Evolutionary conservation across 2,329 filamentous ascomycete species (phyloP).

Genomic region (Hypomyces perniciosus): DNA sequence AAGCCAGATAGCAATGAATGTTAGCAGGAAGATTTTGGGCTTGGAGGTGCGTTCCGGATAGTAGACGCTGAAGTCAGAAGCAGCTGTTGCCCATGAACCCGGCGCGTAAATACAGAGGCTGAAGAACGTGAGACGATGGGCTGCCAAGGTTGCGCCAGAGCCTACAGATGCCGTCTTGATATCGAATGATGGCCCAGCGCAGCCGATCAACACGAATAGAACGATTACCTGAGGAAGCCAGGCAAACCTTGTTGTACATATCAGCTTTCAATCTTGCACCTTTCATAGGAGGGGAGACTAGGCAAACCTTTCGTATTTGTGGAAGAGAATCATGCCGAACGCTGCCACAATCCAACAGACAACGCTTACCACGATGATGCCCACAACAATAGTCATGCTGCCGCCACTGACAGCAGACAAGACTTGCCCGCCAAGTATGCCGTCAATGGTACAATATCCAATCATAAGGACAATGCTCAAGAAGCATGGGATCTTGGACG

Average conservation of each 20-base stretch:
- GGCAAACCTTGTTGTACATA: constrained; percentile 21
- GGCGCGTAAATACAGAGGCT: constrained; percentile 54
- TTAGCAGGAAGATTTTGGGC: constrained; percentile 60
- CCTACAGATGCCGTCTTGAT: constrained; percentile 56
- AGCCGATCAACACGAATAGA: constrained; percentile 66
- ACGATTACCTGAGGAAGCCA: constrained; percentile 65
- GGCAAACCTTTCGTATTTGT: constrained; percentile 57
- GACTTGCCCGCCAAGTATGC: constrained; percentile 73
- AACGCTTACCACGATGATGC: constrained; percentile 69
- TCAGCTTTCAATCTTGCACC: constrained; percentile 1
- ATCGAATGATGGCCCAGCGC: constrained; percentile 55
- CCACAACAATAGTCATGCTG: constrained; percentile 64
- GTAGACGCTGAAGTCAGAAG: constrained; percentile 76
- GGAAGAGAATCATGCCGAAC: constrained; percentile 50
- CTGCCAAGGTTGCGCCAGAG: constrained; percentile 61
- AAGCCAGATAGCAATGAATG: constrained; percentile 59
- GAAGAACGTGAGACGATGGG: constrained; percentile 56
- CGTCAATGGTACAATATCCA: constrained; percentile 73
- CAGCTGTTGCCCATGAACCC: constrained; percentile 60
- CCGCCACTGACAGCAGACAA: constrained; percentile 63
- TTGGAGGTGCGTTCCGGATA: constrained; percentile 58
- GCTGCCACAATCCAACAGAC: constrained; percentile 67
- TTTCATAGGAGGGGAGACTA: no score
- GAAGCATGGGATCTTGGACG: constrained; percentile 26
- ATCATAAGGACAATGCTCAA: constrained; percentile 55